Evolutionary conservation across 306 rosid genomes (phyloP).

Genomic region (Acacia crassicarpa): DNA sequence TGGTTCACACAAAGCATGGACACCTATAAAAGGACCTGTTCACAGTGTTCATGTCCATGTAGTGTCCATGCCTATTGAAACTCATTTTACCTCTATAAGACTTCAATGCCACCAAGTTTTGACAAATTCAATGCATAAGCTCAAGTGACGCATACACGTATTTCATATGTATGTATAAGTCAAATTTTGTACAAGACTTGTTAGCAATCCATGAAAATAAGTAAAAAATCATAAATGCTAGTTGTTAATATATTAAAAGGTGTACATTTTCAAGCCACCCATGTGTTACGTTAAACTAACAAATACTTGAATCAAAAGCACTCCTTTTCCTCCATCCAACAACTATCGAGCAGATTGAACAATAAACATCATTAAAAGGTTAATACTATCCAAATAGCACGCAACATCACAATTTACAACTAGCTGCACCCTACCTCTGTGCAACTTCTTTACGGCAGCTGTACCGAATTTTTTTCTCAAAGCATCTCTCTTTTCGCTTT

Average conservation of each 20-base stretch:
- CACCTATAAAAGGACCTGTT: neutral
- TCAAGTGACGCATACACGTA: neutral
- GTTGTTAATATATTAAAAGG: neutral
- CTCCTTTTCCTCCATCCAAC: neutral
- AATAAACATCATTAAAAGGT: neutral
- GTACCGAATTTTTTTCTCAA: conserved; percentile 77
- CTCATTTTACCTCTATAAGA: neutral
- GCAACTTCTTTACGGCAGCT: conserved; percentile 79
- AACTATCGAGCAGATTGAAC: conserved; percentile 5
- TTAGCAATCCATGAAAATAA: neutral
- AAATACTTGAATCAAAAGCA: conserved; percentile 1
- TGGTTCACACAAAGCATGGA: neutral
- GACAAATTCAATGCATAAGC: neutral
- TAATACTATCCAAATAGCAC: neutral
- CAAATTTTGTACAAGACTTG: neutral
- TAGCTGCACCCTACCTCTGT: conserved; percentile 52
- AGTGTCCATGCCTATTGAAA: neutral
- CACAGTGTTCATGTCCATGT: neutral
- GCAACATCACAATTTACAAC: conserved; percentile 1
- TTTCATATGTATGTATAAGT: neutral
- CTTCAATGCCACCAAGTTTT: neutral
- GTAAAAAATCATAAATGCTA: neutral
- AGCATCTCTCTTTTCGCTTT: conserved; percentile 77
- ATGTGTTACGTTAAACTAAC: neutral
- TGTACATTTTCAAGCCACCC: neutral